These are phyloP conservation scores for Ogataea methylovora DNA, from an alignment of 805 yeast species.

Conservation along the genomic window DNA sequence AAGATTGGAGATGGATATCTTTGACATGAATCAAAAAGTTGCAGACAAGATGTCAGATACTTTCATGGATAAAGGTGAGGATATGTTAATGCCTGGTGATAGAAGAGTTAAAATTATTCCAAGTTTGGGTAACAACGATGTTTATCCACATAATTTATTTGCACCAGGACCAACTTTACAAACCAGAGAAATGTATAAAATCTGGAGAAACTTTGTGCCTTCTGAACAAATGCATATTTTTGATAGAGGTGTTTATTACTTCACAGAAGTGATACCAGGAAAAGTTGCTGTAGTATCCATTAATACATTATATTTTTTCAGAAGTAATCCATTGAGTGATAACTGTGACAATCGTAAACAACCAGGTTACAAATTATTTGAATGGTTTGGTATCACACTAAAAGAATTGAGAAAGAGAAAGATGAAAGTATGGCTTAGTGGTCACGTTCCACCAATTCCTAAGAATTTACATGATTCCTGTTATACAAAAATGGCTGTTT, in stretches of 20 bases:
- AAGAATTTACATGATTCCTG: slow-evolving; percentile 73
- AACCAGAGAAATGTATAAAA: slow-evolving; percentile 65
- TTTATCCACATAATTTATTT: slow-evolving; percentile 80
- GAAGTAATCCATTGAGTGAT: slow-evolving; percentile 75
- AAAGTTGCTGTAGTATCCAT: slow-evolving; percentile 72
- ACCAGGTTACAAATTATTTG: slow-evolving; percentile 72
- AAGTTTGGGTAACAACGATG: slow-evolving; percentile 80
- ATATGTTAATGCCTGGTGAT: slow-evolving; percentile 15
- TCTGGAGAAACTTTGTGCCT: slow-evolving; percentile 73
- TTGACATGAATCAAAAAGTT: slow-evolving; percentile 57
- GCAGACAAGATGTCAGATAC: slow-evolving; percentile 43
- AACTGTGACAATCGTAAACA: slow-evolving; percentile 64
- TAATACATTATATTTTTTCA: slow-evolving; percentile 69
- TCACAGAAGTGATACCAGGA: slow-evolving; percentile 73
- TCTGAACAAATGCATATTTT: slow-evolving; percentile 70
- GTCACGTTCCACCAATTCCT: slow-evolving; percentile 83
- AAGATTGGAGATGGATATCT: slow-evolving; percentile 64
- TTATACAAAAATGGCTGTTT: slow-evolving; percentile 65
- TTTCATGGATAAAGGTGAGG: slow-evolving; percentile 42
- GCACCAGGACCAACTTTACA: slow-evolving; percentile 86
- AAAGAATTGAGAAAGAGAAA: slow-evolving; percentile 64
- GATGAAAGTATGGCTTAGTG: slow-evolving; percentile 82
- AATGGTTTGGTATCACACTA: slow-evolving; percentile 71
- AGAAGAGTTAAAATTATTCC: slow-evolving; percentile 47
- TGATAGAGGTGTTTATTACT: slow-evolving; percentile 66